Base-by-base conservation (phyloP, 2,329 filamentous ascomycete species). In the Ceratocystis lukuohia region DNA sequence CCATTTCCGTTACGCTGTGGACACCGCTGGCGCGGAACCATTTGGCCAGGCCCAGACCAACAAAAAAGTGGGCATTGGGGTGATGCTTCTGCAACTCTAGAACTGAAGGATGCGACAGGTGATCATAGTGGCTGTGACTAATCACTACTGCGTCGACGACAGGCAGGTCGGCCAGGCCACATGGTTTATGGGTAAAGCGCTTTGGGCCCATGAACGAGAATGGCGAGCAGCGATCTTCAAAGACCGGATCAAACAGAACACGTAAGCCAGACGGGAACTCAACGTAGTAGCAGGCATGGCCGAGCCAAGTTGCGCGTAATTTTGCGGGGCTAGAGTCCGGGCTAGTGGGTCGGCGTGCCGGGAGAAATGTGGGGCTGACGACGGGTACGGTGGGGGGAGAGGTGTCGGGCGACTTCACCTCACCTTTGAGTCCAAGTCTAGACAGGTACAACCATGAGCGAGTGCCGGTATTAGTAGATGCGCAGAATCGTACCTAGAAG, bases 191-290 rank as follows among this genome's bases (percentile, higher is more conserved):
- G 0, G 92, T 96, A 76, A 84, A 96, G 62, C 93, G 82, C 76
- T 88, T 89, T 1, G 92, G 88, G 0, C 85, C 85, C 66, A 88
- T 72, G 70, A 85, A 85, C 46, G 79, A 80, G 70, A 93, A 80
- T 0, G 93, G 93, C 37, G 87, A 86, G 77, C 93, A 96, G 71
- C 90, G 85, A 69, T 91, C 85, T 74, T 93, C 90, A 70, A 96
- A 96, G 44, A 96, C 92, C 1, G 93, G 93, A 72, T 96, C 93
- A 74, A 96, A 96, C 2, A 97, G 83, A 2, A 96, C 90, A 65
- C 93, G 86, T 65, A 97, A 79, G 0, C 93, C 93, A 15, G 83
- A 82, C 1, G 91, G 91, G 72, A 92, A 96, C 75, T 96, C 93
- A 71, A 96, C 84, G 72, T 90, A 92, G 78, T 91, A 96, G 78